phyloP scores from a whole-genome alignment of 139 green algal species.

The Closterium sp. region DNA sequence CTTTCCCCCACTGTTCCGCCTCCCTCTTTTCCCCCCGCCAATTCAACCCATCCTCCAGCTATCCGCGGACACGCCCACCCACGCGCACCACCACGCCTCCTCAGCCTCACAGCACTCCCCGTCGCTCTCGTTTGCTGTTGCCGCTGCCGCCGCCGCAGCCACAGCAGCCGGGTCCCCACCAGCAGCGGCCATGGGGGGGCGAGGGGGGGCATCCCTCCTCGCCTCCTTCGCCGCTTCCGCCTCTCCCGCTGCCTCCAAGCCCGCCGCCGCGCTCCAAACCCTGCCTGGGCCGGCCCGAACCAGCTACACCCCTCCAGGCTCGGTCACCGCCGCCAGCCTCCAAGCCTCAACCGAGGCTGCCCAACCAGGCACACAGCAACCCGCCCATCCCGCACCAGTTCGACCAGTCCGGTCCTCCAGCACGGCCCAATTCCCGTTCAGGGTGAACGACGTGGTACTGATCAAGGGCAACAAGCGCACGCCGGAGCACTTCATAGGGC shows the following conservation, averaged over 20 bases:
- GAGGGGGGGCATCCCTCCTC: neutral
- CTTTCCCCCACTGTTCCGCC: neutral
- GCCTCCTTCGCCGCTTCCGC: neutral
- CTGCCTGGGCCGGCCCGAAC: neutral
- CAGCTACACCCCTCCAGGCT: neutral
- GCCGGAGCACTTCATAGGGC: slow-evolving; percentile 28
- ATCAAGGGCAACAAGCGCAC: slow-evolving; percentile 50
- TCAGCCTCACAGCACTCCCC: neutral
- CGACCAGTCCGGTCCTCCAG: neutral
- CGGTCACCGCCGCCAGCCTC: neutral
- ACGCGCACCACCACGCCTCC: neutral
- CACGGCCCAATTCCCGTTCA: slow-evolving; percentile 38
- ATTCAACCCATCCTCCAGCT: neutral
- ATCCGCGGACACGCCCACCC: neutral
- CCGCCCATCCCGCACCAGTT: neutral
- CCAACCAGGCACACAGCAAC: neutral
- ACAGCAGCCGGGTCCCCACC: neutral
- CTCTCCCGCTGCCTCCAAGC: neutral
- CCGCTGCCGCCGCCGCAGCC: neutral
- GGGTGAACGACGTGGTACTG: slow-evolving; percentile 33
- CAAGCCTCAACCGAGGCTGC: neutral
- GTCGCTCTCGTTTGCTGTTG: neutral
- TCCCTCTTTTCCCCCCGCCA: neutral
- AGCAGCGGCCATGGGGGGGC: neutral
- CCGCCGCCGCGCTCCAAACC: neutral